Evolutionary conservation across 2,329 filamentous ascomycete species (phyloP), one percentile per base, ranked within the genome.

Genomic region (Colletotrichum filicis): DNA sequence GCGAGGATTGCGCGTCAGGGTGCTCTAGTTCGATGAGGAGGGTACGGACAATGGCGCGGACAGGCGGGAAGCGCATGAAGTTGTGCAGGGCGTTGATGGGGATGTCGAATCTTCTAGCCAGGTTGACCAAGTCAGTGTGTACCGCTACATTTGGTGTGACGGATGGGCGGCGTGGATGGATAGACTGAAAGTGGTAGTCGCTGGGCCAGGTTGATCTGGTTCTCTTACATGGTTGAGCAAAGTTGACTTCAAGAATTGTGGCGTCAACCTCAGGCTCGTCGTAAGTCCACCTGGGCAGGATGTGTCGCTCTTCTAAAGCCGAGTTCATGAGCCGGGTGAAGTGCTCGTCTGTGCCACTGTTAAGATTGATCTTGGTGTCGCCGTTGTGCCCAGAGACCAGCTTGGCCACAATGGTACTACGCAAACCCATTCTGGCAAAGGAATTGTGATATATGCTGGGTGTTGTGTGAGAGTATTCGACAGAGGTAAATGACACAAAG

Each of bases 21-120:
- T 46, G 68, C 22, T 73, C 70, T 9, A 74, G 60, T 49, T 74
- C 69, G 52, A 73, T 70, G n/a, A 74, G 56, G n/a, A 74, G 62
- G 14, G 69, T 74, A 12, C 64, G 65, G 3, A 66, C 6, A 4
- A 65, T 66, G 22, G 64, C 60, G 16, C 69, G 35, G 37, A 66
- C 70, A 16, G 65, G 70, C 5, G 59, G 58, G 26, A 69, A 74
- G 11, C 49, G 65, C 69, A 73, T 66, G 46, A 73, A 73, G 19
- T 49, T 69, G 30, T 74, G 70, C 4, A 74, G 37, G 5, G 57
- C 37, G 22, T 74, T 73, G 22, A 73, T 52, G 35, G 7, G 19
- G 26, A 68, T 52, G 46, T 37, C 53, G 16, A 16, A 53, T 57
- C 16, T 52, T 49, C 28, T 22, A 9, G 65, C 69, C 30, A 73